Percentiles rank a stretch among this genome's conserved stretches.
phyloP scores from a whole-genome alignment of 768 basidiomycete genomes.

The Sarcomyxa edulis region DNA sequence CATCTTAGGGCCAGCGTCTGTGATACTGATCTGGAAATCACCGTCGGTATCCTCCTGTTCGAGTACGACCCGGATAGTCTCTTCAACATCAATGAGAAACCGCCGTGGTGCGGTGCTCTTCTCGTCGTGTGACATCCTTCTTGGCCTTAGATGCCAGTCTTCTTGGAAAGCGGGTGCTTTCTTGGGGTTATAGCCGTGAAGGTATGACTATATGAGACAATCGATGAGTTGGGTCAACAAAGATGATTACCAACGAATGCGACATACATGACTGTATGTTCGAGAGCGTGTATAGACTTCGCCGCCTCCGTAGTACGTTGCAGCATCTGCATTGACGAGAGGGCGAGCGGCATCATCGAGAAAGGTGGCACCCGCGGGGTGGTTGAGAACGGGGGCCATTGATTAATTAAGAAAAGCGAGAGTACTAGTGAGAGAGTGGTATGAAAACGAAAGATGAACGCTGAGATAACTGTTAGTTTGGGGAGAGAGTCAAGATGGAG shows the following conservation, averaged over 20 bases:
- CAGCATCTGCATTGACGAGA: conserved; percentile 60
- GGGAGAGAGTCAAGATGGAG: conserved; percentile 2
- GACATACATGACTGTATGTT: conserved; percentile 81
- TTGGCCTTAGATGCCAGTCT: conserved; percentile 64
- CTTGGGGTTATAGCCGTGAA: conserved; percentile 70
- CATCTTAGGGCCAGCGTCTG: conserved; percentile 94
- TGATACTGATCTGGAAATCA: conserved; percentile 94
- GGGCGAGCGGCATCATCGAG: conserved; percentile 52
- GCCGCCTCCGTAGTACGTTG: conserved; percentile 77
- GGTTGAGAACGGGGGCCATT: conserved; percentile 67
- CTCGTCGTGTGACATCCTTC: conserved; percentile 92
- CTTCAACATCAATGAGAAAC: conserved; percentile 96
- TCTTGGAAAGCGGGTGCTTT: conserved; percentile 70
- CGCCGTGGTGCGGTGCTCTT: conserved; percentile 78
- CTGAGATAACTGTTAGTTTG: neutral
- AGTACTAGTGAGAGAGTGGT: no score
- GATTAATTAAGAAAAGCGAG: no score
- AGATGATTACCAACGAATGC: conserved; percentile 1
- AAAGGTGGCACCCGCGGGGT: conserved; percentile 62
- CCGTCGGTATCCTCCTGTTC: conserved; percentile 98
- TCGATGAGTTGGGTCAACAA: conserved; percentile 10
- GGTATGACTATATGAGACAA: conserved; percentile 46
- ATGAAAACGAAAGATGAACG: neutral
- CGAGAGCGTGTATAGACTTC: conserved; percentile 78
- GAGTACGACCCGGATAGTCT: conserved; percentile 92